A percentile compares a stretch with the other conserved stretches of the same genome.
Conservation (phyloP, 2,329 filamentous ascomycete genomes). For the Scorias spongiosa region DNA sequence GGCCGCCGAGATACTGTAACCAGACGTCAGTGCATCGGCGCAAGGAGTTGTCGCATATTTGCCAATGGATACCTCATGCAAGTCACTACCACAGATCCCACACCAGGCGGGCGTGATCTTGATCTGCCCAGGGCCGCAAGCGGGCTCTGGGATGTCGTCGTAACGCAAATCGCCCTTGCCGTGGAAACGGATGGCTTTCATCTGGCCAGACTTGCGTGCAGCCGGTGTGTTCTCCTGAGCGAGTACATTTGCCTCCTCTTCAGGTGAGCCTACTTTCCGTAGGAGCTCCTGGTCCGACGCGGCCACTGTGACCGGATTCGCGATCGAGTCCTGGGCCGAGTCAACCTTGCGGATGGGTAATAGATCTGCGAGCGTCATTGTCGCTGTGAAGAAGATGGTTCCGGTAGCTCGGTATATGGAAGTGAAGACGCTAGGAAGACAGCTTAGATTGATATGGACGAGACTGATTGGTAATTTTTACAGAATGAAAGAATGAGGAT, state of each 20-base stretch:
- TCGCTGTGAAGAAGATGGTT: no score
- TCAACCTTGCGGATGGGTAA: background rate
- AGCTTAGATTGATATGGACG: no score
- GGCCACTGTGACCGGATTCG: no score
- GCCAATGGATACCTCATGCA: background rate
- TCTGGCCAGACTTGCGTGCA: conserved; percentile 6
- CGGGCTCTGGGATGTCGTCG: conserved; percentile 19
- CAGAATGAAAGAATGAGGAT: no score
- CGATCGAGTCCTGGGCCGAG: background rate
- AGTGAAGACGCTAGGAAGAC: no score
- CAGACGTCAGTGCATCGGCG: conserved; percentile 8
- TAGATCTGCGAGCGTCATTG: background rate
- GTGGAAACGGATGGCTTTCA: conserved; percentile 25
- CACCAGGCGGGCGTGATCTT: conserved; percentile 23
- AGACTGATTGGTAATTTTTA: no score
- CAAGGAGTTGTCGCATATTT: background rate
- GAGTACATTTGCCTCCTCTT: background rate
- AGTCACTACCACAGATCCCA: conserved; percentile 15
- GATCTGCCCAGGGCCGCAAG: conserved; percentile 20
- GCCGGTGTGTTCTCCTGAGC: background rate
- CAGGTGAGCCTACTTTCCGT: background rate
- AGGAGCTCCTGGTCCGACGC: background rate
- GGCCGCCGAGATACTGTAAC: conserved; percentile 22
- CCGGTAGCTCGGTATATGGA: no score
- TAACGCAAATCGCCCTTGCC: conserved; percentile 21